These are phyloP conservation scores for Phialophora verrucosa DNA, from an alignment of 2,329 filamentous ascomycete species.

Conservation along the genomic window DNA sequence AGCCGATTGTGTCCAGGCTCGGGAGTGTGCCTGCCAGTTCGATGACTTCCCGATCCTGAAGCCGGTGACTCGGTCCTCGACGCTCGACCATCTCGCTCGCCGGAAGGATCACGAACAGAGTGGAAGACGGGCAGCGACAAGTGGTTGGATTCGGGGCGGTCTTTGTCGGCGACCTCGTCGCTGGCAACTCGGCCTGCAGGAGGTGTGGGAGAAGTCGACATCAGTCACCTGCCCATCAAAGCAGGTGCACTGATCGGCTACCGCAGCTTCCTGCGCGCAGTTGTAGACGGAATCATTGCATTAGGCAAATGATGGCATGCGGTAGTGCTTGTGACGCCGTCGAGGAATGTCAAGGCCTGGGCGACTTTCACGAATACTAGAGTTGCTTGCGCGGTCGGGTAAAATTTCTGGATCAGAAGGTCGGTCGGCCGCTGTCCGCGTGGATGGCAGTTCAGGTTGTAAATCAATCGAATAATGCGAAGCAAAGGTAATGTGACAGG, in stretches of 20 bases:
- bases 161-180: constrained; percentile 17
- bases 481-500: neutral
- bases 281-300: constrained; percentile 28
- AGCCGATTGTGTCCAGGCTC: constrained; percentile 15
- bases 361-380: neutral
- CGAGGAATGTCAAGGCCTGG: neutral
- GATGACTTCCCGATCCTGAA: constrained; percentile 23
- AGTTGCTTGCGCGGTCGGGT: neutral
- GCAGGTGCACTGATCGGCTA: constrained; percentile 32
- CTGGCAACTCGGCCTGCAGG: constrained; percentile 27
- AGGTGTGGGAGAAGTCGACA: constrained; percentile 31
- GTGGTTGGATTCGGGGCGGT: constrained; percentile 18
- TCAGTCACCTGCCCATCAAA: constrained; percentile 35
- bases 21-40: constrained; percentile 20
- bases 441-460: neutral
- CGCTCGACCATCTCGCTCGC: constrained; percentile 25
- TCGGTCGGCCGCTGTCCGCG: constrained; percentile 1
- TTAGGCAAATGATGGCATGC: neutral
- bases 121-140: constrained; percentile 33
- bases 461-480: constrained; percentile 2
- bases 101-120: constrained; percentile 28
- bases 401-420: constrained; percentile 3
- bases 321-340: neutral
- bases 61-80: constrained; percentile 25
- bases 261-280: constrained; percentile 33